Conservation (phyloP, 2,329 filamentous ascomycete genomes). For the Ophiostoma piceae region DNA sequence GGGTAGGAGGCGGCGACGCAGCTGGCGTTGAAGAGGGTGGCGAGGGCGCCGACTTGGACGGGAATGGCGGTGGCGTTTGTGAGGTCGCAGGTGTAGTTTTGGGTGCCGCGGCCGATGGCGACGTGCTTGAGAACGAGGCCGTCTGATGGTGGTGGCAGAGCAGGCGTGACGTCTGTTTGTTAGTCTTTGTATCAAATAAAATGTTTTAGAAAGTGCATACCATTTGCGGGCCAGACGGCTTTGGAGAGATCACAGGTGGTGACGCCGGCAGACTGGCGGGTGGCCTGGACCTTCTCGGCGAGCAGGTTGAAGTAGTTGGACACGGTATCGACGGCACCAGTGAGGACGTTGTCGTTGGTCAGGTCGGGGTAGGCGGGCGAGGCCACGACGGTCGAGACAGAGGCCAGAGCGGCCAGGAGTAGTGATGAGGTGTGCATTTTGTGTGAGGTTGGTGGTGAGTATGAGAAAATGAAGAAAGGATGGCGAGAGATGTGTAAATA, state of each 20-base stretch:
- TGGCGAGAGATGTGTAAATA: background rate
- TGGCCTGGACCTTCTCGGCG: conserved; percentile 49
- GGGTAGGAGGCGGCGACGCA: conserved; percentile 70
- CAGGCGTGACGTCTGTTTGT: conserved; percentile 24
- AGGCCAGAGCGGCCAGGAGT: conserved; percentile 36
- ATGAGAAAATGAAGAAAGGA: background rate
- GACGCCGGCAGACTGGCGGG: conserved; percentile 38
- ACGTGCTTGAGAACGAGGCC: conserved; percentile 69
- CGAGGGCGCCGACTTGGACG: conserved; percentile 64
- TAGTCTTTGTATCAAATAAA: conserved; percentile 24
- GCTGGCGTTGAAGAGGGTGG: conserved; percentile 80
- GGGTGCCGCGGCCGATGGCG: conserved; percentile 78
- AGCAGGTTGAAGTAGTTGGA: conserved; percentile 58
- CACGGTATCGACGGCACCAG: conserved; percentile 43
- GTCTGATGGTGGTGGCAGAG: conserved; percentile 47
- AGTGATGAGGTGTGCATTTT: conserved; percentile 48
- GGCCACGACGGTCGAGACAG: conserved; percentile 43
- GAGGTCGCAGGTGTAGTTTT: conserved; percentile 85
- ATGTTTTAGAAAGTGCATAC: conserved; percentile 27
- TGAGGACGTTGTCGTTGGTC: conserved; percentile 38
- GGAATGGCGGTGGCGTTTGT: conserved; percentile 57
- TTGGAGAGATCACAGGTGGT: conserved; percentile 52
- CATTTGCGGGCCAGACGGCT: conserved; percentile 46
- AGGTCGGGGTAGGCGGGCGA: conserved; percentile 46
- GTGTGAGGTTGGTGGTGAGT: background rate